Evolutionary conservation across 768 basidiomycete genomes (phyloP).

Genomic region (Cyclocybe cylindracea): DNA sequence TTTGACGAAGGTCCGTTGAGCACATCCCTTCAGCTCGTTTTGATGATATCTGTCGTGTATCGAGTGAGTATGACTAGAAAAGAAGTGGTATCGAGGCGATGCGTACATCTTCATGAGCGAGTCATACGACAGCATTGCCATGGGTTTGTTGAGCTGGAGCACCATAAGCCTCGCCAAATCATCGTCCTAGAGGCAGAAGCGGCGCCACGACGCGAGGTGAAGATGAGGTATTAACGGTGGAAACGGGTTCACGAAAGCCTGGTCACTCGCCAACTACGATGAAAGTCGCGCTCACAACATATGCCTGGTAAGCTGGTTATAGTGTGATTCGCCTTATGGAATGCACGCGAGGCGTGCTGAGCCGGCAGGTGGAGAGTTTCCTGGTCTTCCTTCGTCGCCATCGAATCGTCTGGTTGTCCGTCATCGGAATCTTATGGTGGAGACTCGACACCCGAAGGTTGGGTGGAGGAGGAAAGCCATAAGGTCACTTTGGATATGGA

Average conservation of each 20-base stretch:
- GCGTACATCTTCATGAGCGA: too few relatives aligned
- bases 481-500: conserved; percentile 4
- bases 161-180: conserved; percentile 91
- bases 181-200: conserved; percentile 84
- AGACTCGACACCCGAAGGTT: conserved; percentile 11
- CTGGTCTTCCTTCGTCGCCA: conserved; percentile 71
- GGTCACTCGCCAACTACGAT: too few relatives aligned
- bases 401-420: too few relatives aligned
- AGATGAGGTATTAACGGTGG: conserved; percentile 1
- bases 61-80: background rate
- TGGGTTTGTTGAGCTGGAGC: conserved; percentile 85
- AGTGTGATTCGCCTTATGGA: conserved; percentile 91
- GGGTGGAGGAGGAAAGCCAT: background rate
- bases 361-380: conserved; percentile 85
- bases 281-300: conserved; percentile 79
- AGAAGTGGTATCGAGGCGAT: conserved; percentile 3
- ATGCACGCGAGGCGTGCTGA: conserved; percentile 89
- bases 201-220: conserved; percentile 21
- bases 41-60: conserved; percentile 75
- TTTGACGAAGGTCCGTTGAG: conserved; percentile 83
- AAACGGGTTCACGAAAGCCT: conserved; percentile 4
- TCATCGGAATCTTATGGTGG: background rate
- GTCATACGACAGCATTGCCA: conserved; percentile 78
- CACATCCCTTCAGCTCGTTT: conserved; percentile 89
- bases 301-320: conserved; percentile 88